Base-by-base conservation (phyloP, 139 green algal species). In the Picochlorum sp. region DNA sequence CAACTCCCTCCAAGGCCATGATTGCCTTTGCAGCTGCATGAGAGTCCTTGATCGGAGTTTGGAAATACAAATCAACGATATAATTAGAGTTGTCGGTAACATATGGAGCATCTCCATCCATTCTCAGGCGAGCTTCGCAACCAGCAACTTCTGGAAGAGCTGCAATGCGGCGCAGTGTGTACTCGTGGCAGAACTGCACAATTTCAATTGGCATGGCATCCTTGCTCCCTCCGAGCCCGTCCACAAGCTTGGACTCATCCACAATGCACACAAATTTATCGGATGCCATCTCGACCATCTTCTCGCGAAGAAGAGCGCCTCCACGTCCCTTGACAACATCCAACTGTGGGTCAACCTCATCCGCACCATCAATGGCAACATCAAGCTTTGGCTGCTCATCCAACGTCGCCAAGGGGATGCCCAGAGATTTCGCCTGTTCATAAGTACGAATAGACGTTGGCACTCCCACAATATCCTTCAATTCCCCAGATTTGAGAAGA, bases 41-140 rank as follows among this genome's bases (percentile, higher is more conserved):
- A 23, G 65, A 31, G 18, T 81, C 74, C 23, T 68, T 73, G 49
- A 79, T 75, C 51, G 72, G 72, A 4, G 55, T 66, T 57, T 92
- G 55, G 66, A 99, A 98, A 85, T 98, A 97, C 18, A 98, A 84
- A 79, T 99, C 94, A 3, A 98, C 90, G 49, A 99, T 98, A 83
- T 94, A 99, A 87, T 99, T 99, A 70, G 57, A 71, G 86, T 99
- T 98, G 81, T 98, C 94, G 5, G 94, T 98, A 14, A 99, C 91
- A 59, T 97, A 98, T 2, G 85, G 82, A 74, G 94, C 89, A 75
- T 95, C 94, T 45, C 88, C 81, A 20, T 72, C 78, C 85, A 94
- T 93, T 68, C 91, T 86, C 31, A 97, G 81, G 79, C 92, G 90
- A 54, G 92, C 93, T 20, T 83, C 74, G 72, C 88, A 94, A 16